Evolutionary conservation across 176 grass and related monocot genomes (phyloP), one percentile per base, ranked within the genome.

Genomic region (Pontederia paniculata): DNA sequence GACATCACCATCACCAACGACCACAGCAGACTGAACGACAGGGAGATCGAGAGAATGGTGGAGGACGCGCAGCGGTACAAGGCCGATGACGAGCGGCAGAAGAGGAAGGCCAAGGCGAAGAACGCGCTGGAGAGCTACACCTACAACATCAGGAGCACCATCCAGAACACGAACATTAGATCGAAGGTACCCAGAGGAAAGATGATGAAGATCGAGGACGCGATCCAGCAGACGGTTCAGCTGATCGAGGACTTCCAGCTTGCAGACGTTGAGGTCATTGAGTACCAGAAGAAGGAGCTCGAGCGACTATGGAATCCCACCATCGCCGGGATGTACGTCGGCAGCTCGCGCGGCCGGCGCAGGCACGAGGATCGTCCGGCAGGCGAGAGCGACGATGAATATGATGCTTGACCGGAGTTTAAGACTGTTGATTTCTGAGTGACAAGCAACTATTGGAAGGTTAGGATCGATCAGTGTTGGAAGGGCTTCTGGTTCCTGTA

Each of bases 81-180:
- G 54, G 19, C 54, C 0, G 54, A 37, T 9, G 54, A 57, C 12
- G 54, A 57, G 12, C 12, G 28, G 23, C 54, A 57, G 21, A 57
- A 28, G 21, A 57, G 25, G 10, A 57, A 57, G 23, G 21, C 25
- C 21, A 22, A 57, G 5, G 54, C 54, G 14, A 57, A 57, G 22
- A 57, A 57, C 25, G 54, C 21, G 13, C 23, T 57, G 54, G 54
- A 57, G 23, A 57, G 14, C 21, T 57, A n/a, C 12, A 22, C 54
- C 19, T 57, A 57, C 54, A 57, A 57, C 54, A 57, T 57, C 21
- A 57, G 54, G 21, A 57, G 25, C 21, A 57, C 54, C 21, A 57
- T 57, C 12, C 9, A 57, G 54, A 22, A 57, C 25, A 22, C 22
- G 1, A 57, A 8, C 8, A 53, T 53, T 53, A 20, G 17, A 10